These are phyloP conservation scores for Aegilops bicornis DNA, from an alignment of 176 grass and related monocot genomes.

Conservation along the genomic window DNA sequence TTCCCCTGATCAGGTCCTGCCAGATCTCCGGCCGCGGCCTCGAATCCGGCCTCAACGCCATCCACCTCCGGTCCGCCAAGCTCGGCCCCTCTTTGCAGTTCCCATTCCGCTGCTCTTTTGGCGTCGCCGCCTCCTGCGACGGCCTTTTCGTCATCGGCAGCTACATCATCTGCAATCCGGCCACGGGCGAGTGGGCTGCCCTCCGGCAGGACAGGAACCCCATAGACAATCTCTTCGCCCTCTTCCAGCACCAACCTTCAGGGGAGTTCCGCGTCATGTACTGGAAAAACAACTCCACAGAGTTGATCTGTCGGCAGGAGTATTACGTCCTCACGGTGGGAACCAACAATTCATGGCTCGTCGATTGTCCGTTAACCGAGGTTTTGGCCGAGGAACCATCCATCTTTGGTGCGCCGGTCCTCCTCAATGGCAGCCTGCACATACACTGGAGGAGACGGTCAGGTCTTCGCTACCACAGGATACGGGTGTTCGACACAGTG, in stretches of 20 bases:
- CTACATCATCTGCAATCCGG: background rate
- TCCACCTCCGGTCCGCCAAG: too few species aligned
- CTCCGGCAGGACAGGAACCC: background rate
- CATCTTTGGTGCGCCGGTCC: background rate
- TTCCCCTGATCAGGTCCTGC: background rate
- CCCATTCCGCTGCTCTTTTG: too few species aligned
- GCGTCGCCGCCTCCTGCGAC: background rate
- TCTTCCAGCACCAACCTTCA: background rate
- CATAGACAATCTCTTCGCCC: background rate
- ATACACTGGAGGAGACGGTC: background rate
- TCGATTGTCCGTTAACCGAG: background rate
- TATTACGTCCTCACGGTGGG: background rate
- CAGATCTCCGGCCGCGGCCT: too few species aligned
- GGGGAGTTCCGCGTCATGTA: background rate
- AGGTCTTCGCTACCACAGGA: background rate
- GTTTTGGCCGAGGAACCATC: too few species aligned
- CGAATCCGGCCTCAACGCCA: too few species aligned
- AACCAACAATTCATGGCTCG: background rate
- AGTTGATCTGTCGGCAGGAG: background rate
- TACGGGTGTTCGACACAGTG: background rate
- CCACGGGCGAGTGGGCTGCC: background rate
- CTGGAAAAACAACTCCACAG: background rate
- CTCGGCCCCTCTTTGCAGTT: too few species aligned
- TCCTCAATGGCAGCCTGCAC: background rate
- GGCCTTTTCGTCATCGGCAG: background rate